Base-by-base conservation (phyloP, 495 filamentous ascomycete genomes). In the Aspergillus leporis region DNA sequence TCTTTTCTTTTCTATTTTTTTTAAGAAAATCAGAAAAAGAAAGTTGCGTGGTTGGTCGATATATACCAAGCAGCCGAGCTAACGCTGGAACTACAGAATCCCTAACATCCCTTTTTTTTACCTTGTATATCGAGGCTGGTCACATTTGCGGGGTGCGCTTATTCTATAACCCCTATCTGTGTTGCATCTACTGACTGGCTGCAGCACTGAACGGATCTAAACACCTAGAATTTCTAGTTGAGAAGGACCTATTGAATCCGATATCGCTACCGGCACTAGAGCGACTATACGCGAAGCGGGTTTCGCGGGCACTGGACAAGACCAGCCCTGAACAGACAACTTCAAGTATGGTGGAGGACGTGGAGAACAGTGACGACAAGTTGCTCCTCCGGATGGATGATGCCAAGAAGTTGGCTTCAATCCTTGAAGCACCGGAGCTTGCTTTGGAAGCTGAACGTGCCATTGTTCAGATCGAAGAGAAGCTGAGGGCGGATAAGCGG, bases 61-160 rank as follows among this genome's bases (percentile, higher is more conserved):
- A 47, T 5, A 47, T 2, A 5, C 5, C 8, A 22, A 23, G 43
- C 16, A 21, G 14, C 21, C 12, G 25, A 14, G 12, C 34, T 19
- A 31, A 30, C 46, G 21, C 2, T 25, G 2, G 53, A 25, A 18
- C 21, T 22, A 14, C 67, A 96, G 92, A 46, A 78, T 97, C 61
- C 93, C 93, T 8, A 97, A 97, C 69, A 79, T 98, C n/a, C 94
- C 94, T 23, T 98, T 98, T 78, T 97, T 98, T 78, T 99, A 98
- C 68, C 78, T 97, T 18, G 82, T 80, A 2, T 99, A 95, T 73
- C 81, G 94, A 64, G 84, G 84, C 61, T 89, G 79, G 74, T 88
- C 85, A 55, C 86, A 89, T 73, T 88, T 84, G 80, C 79, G 83
- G 74, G 83, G 83, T 83, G 56, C 56, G 78, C 68, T 54, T 30